Evolutionary conservation across 192 early-diverging fungal species (phyloP), one percentile per base, ranked within the genome.

Genomic region (Coemansia erecta): DNA sequence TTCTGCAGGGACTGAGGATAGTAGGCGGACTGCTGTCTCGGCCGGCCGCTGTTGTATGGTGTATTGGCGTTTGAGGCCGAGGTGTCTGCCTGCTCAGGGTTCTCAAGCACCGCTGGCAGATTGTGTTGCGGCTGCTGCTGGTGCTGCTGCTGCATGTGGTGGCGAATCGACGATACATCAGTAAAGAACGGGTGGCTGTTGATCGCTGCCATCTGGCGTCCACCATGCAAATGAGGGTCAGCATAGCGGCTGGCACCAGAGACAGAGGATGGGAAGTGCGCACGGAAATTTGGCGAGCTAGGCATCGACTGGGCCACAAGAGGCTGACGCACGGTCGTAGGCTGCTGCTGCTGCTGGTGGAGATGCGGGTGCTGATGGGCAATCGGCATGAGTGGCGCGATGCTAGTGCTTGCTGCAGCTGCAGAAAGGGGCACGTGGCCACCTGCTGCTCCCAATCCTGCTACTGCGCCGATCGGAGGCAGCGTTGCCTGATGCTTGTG

Each of bases 121-220:
- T n/a, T n/a, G 9, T 43, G 41, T 43, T 50, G 50, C 28, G 52
- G 56, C 43, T 51, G 53, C 50, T 46, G 60, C 53, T 60, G 68
- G 44, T 41, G 41, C 33, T 53, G 50, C 22, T 53, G 64, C 18
- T 70, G 68, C 39, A 77, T 23, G 62, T 72, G 65, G 53, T 77
- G 74, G 54, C 74, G 65, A 22, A 72, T 57, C 19, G 74, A 77
- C n/a, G 74, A 66, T 17, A 77, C 60, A 26, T 77, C 69, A 51
- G 53, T 67, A 41, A 67, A 71, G 52, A 77, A 77, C 58, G 64
- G 69, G 22, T 64, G 68, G 2, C 35, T 58, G 53, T 26, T 23
- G 13, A 66, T 23, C 5, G 26, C 41, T 4, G 41, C 28, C 18
- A 17, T 9, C 15, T 53, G 53, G 23, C 40, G 23, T 18, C 43